Conservation (phyloP, 441 rosid genomes). For the Jatropha podagrica region DNA sequence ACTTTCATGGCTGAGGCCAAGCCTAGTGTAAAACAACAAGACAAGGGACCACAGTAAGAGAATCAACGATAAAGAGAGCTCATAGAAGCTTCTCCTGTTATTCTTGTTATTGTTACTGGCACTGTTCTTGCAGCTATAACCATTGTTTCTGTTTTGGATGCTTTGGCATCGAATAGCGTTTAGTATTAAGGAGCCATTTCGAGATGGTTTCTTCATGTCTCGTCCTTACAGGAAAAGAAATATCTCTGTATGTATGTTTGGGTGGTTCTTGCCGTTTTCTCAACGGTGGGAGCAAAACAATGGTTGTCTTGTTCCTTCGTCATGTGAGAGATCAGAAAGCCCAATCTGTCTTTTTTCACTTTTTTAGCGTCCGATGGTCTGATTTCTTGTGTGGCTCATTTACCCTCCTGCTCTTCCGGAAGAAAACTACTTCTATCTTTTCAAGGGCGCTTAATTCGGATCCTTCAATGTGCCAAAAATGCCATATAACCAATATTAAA, state of each 20-base stretch:
- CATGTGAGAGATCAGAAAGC: neutral
- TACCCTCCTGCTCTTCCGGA: slow-evolving; percentile 18
- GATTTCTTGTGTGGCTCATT: slow-evolving; percentile 7
- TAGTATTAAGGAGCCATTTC: slow-evolving; percentile 24
- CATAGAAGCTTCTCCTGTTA: slow-evolving; percentile 32
- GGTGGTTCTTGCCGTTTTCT: neutral
- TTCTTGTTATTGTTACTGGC: slow-evolving; percentile 11
- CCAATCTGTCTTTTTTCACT: neutral
- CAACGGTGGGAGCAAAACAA: slow-evolving; percentile 7
- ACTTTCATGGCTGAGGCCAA: slow-evolving; percentile 57
- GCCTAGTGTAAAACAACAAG: slow-evolving; percentile 52
- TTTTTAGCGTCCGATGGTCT: neutral
- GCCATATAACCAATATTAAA: neutral
- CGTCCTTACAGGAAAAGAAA: slow-evolving; percentile 9
- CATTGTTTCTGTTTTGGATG: slow-evolving; percentile 6
- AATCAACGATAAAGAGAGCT: slow-evolving; percentile 59
- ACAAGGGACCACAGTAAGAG: slow-evolving; percentile 62
- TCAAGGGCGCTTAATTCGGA: slow-evolving; percentile 20
- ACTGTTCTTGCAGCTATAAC: slow-evolving; percentile 1
- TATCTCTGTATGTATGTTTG: neutral
- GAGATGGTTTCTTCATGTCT: slow-evolving; percentile 50
- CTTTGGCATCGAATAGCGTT: slow-evolving; percentile 29
- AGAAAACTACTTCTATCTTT: slow-evolving; percentile 28
- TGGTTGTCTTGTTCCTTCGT: neutral
- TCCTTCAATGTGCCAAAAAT: neutral